phyloP scores from a whole-genome alignment of 1,284 basidiomycete genomes.

The Microbotryum lychnidis-dioicae region DNA sequence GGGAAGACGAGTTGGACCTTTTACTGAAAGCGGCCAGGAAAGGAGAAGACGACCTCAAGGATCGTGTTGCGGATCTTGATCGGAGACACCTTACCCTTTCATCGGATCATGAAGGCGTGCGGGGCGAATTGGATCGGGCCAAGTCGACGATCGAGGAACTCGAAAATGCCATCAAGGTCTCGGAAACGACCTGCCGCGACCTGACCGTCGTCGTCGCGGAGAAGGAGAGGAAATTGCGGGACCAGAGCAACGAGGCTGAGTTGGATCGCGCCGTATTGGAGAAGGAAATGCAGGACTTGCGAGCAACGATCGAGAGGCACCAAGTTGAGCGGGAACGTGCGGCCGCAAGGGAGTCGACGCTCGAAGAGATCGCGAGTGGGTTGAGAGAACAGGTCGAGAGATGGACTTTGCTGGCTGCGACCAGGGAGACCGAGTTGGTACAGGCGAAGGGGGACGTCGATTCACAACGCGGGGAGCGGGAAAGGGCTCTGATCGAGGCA shows the following conservation, averaged over 20 bases:
- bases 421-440: conserved; percentile 55
- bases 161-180: neutral
- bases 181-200: conserved; percentile 8
- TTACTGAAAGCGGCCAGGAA: conserved; percentile 12
- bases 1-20: conserved; percentile 15
- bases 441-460: conserved; percentile 56
- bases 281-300: conserved; percentile 42
- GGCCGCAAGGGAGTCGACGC: conserved; percentile 53
- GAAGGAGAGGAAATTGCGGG: conserved; percentile 72
- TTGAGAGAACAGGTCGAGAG: conserved; percentile 60
- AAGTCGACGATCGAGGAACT: conserved; percentile 7
- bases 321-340: conserved; percentile 54
- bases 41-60: conserved; percentile 44
- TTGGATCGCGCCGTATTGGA: conserved; percentile 39
- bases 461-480: conserved; percentile 57
- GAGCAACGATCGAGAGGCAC: conserved; percentile 48
- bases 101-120: conserved; percentile 16
- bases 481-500: conserved; percentile 60
- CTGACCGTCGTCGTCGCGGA: conserved; percentile 43
- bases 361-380: conserved; percentile 54
- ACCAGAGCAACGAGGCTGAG: conserved; percentile 48
- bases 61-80: conserved; percentile 50
- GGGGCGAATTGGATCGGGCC: conserved; percentile 12
- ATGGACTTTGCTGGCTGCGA: conserved; percentile 51
- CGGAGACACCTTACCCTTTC: conserved; percentile 11